phyloP scores from a whole-genome alignment of 2,329 filamentous ascomycete genomes.

The Ophiognomonia clavigignenti-juglandacearum region DNA sequence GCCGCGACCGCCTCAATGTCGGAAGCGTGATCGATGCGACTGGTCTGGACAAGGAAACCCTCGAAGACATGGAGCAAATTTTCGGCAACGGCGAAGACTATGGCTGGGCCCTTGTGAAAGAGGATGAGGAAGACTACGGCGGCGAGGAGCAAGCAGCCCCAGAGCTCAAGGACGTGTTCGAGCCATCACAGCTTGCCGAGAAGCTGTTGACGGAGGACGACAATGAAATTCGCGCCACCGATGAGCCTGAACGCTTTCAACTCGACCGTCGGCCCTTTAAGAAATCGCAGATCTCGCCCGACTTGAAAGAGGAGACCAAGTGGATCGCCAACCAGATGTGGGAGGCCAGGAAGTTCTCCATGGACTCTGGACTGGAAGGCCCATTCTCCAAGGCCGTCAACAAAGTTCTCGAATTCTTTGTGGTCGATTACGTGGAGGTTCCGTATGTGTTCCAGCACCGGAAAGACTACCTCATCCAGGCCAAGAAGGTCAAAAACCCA shows the following conservation, averaged over 20 bases:
- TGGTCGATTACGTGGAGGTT: conserved; percentile 89
- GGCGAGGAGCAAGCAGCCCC: conserved; percentile 72
- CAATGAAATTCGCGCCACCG: conserved; percentile 79
- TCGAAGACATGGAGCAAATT: conserved; percentile 94
- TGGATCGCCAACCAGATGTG: conserved; percentile 92
- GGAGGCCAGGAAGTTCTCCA: conserved; percentile 73
- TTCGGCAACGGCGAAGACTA: conserved; percentile 97
- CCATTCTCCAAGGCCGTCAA: conserved; percentile 85
- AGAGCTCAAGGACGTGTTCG: conserved; percentile 96
- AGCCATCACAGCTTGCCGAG: conserved; percentile 90
- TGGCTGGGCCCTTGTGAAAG: conserved; percentile 85
- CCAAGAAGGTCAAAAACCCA: conserved; percentile 62
- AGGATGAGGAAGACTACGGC: conserved; percentile 79
- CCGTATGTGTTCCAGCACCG: conserved; percentile 98
- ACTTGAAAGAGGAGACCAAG: conserved; percentile 76
- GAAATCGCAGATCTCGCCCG: conserved; percentile 66
- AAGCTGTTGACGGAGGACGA: conserved; percentile 95
- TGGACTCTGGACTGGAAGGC: conserved; percentile 58
- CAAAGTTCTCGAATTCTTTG: conserved; percentile 93
- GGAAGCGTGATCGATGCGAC: conserved; percentile 70
- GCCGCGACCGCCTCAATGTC: conserved; percentile 55
- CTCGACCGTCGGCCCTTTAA: conserved; percentile 86
- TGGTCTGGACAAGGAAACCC: conserved; percentile 83
- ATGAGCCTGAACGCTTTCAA: conserved; percentile 93
- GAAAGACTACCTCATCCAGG: conserved; percentile 94